Evolutionary conservation across 768 basidiomycete genomes (phyloP), one percentile per base, ranked within the genome.

Genomic region (Strobilomyces confusus): DNA sequence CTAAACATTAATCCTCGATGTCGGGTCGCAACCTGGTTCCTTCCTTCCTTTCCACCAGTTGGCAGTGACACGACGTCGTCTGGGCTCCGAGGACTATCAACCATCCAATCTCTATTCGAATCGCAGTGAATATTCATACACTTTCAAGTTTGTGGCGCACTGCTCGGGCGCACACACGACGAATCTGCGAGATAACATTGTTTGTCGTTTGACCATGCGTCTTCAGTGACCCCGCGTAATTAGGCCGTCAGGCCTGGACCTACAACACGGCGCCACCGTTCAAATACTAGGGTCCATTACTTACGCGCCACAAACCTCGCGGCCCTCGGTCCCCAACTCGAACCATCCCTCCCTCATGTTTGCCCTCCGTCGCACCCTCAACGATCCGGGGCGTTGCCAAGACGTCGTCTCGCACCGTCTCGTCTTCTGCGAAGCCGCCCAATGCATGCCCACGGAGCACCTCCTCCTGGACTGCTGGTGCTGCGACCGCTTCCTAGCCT

Each of bases 341-440:
- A 36, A 55, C 48, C 33, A 20, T 37, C n/a, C n/a, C 46, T n/a
- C 22, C 19, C 11, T 17, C 60, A 61, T 60, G 55, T 44, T 52
- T 13, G 22, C 52, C 15, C 25, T 60, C 33, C 56, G 45, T 26
- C 60, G 50, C 41, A 36, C 25, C 25, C 53, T 58, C 40, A 45
- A 40, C 4, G 19, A 53, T 34, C 15, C 52, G 1, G 1, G 11
- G 0, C 56, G 54, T 40, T 53, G 51, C 37, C 54, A 62, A 36
- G 47, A 51, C 7, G 61, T 62, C 41, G 34, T 62, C 47, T 20
- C 22, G 15, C 60, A 33, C 13, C 60, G 54, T 49, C 54, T 62
- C 50, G 19, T 62, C 29, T 59, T 56, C 30, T 59, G 61, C 30
- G 54, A 58, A 11, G 4, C 2, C 9, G 38, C 42, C 5, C 20